Percentiles rank a stretch among this genome's conserved stretches.
Conservation (phyloP, 345 rosid species). For the Dovyalis caffra region DNA sequence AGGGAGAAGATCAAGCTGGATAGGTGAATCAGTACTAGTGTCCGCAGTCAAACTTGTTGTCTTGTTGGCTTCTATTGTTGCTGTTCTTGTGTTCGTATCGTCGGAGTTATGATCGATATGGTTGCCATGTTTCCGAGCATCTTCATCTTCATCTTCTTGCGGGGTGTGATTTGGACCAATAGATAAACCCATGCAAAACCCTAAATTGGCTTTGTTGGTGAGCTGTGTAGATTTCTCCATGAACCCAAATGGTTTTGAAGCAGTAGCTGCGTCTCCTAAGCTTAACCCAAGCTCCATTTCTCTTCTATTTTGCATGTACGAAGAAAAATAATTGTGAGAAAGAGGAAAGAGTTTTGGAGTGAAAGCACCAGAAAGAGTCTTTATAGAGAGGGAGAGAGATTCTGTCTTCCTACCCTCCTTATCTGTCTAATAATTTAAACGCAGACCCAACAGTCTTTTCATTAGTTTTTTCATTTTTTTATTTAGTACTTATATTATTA, state of each 20-base stretch:
- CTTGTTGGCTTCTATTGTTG: slow-evolving; percentile 13
- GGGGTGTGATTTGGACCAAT: slow-evolving; percentile 18
- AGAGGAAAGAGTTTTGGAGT: neutral
- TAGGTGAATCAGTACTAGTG: slow-evolving; percentile 37
- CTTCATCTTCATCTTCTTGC: neutral
- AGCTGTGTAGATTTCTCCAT: slow-evolving; percentile 48
- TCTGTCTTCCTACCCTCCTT: slow-evolving; percentile 3
- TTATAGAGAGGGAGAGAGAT: neutral
- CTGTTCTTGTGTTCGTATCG: slow-evolving; percentile 3
- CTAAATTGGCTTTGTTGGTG: slow-evolving; percentile 40
- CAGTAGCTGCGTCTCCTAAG: slow-evolving; percentile 55
- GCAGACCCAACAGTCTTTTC: neutral
- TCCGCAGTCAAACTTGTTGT: neutral
- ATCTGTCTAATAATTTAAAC: neutral
- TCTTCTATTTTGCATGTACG: neutral
- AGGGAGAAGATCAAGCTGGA: slow-evolving; percentile 72
- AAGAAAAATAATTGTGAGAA: neutral
- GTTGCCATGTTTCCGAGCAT: neutral
- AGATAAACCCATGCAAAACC: slow-evolving; percentile 62
- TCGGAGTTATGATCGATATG: neutral
- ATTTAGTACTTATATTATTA: too few relatives aligned
- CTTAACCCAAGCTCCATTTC: slow-evolving; percentile 87
- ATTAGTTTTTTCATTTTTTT: neutral
- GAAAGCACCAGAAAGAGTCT: slow-evolving; percentile 1
- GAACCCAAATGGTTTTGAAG: slow-evolving; percentile 57